These are phyloP conservation scores for Coemansia sp. DNA, from an alignment of 192 early-diverging fungal genomes.

Conservation along the genomic window DNA sequence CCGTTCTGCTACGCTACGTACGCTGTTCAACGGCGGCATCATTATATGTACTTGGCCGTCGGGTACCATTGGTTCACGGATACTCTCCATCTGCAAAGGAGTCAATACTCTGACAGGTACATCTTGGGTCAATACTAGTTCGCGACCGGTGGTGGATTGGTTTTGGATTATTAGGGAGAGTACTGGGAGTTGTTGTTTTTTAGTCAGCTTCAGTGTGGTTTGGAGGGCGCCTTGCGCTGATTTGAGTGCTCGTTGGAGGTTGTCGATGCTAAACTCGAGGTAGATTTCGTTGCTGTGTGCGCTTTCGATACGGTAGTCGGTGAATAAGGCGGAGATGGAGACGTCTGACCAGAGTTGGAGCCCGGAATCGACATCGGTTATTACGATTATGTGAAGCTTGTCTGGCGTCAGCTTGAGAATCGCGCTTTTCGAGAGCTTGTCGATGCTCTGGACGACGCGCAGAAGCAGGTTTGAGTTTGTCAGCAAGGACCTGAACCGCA, in stretches of 20 bases:
- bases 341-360: slow-evolving; percentile 73
- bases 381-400: slow-evolving; percentile 66
- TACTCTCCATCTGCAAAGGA: slow-evolving; percentile 55
- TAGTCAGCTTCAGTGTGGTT: slow-evolving; percentile 64
- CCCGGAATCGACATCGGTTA: slow-evolving; percentile 59
- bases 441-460: slow-evolving; percentile 58
- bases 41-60: slow-evolving; percentile 72
- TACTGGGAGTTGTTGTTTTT: slow-evolving; percentile 51
- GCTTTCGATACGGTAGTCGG: slow-evolving; percentile 69
- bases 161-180: slow-evolving; percentile 35
- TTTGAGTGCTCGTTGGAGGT: slow-evolving; percentile 63
- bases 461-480: slow-evolving; percentile 41
- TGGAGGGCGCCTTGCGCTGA: slow-evolving; percentile 58
- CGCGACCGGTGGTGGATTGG: slow-evolving; percentile 29
- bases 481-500: slow-evolving; percentile 36
- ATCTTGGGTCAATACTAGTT: slow-evolving; percentile 58
- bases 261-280: slow-evolving; percentile 66
- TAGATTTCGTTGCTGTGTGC: slow-evolving; percentile 69
- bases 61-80: slow-evolving; percentile 62
- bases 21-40: slow-evolving; percentile 66
- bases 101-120: slow-evolving; percentile 61
- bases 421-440: slow-evolving; percentile 69
- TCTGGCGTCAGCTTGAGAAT: slow-evolving; percentile 66
- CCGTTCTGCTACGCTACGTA: slow-evolving; percentile 67
- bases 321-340: slow-evolving; percentile 58